Conservation (phyloP, 2,329 filamentous ascomycete species). For the Apiospora arundinis region DNA sequence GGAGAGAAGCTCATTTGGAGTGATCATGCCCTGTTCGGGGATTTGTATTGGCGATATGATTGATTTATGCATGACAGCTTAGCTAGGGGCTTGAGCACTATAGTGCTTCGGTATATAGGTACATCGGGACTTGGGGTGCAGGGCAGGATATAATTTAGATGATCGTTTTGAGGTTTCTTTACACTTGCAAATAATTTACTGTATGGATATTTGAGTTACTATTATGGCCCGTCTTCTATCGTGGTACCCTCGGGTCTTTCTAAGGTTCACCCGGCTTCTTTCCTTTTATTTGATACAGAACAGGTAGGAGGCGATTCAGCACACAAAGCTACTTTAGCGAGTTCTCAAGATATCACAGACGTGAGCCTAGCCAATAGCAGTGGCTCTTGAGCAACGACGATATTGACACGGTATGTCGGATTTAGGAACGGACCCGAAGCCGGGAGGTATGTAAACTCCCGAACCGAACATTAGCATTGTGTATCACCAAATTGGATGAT, state of each 20-base stretch:
- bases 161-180: neutral
- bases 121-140: neutral
- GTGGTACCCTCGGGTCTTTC: neutral
- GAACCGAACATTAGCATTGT: neutral
- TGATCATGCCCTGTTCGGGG: neutral
- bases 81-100: neutral
- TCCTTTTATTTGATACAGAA: neutral
- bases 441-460: neutral
- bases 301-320: neutral
- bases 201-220: neutral
- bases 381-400: neutral
- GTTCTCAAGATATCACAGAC: neutral
- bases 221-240: neutral
- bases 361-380: neutral
- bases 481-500: neutral
- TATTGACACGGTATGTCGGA: neutral
- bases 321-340: neutral
- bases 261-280: neutral
- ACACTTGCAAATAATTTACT: neutral
- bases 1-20: neutral
- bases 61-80: neutral
- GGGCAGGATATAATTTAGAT: neutral
- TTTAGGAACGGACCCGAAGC: neutral
- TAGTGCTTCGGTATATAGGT: neutral
- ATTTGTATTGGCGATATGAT: neutral